Percentiles rank a stretch among this genome's conserved stretches.
phyloP scores from a whole-genome alignment of 257 asterid genomes.

The Nicotiana paniculata region DNA sequence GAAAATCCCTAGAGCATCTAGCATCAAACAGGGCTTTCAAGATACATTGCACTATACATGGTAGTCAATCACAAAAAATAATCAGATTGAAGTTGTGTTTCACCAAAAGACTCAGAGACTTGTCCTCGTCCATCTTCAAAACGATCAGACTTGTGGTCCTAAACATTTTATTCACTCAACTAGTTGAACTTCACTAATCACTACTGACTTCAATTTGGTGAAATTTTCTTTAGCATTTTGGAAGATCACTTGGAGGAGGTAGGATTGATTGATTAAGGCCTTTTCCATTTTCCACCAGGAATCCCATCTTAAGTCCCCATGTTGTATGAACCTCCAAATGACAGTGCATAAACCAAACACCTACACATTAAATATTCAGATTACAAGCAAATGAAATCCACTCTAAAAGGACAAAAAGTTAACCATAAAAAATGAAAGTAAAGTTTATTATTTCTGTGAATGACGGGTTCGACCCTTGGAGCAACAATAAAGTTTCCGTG shows the following conservation, averaged over 20 bases:
- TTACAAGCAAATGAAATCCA: neutral
- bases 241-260: slow-evolving; percentile 67
- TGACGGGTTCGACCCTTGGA: too few species aligned
- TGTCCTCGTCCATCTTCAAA: neutral
- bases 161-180: too few species aligned
- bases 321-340: slow-evolving; percentile 76
- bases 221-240: slow-evolving; percentile 38
- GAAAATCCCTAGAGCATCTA: neutral
- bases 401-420: neutral
- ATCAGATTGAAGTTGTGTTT: neutral
- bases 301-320: slow-evolving; percentile 83
- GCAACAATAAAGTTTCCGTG: too few species aligned
- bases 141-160: neutral
- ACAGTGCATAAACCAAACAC: slow-evolving; percentile 74
- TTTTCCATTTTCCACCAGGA: slow-evolving; percentile 58
- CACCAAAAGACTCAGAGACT: neutral
- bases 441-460: too few species aligned
- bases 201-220: neutral
- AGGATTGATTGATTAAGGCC: slow-evolving; percentile 47
- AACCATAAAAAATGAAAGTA: neutral
- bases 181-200: neutral
- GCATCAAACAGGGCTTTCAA: too few species aligned
- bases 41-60: neutral
- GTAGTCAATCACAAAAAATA: too few species aligned
- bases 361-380: slow-evolving; percentile 25